phyloP scores from a whole-genome alignment of 2,329 filamentous ascomycete species.

The Trichoderma aggressivum region DNA sequence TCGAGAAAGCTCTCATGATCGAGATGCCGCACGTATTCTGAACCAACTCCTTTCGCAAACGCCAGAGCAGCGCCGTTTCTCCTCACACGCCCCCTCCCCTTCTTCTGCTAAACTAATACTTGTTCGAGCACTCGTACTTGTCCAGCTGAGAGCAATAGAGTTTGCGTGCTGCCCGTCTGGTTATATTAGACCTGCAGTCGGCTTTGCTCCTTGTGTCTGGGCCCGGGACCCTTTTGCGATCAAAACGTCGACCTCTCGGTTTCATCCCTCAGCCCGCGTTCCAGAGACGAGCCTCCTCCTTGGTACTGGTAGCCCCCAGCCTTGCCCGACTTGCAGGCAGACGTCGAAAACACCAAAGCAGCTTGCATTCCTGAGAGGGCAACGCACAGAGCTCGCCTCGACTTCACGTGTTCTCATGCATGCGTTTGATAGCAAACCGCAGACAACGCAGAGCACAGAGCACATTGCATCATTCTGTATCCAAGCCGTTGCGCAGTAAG shows the following conservation, averaged over 20 bases:
- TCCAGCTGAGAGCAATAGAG: not conserved
- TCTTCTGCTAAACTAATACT: not conserved
- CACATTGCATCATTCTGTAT: not conserved
- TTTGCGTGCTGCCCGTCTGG: not conserved
- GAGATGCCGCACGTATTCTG: conserved; percentile 5
- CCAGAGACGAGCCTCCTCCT: not conserved
- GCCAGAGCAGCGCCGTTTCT: not conserved
- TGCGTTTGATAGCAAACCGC: not conserved
- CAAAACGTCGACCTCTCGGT: conserved; percentile 22
- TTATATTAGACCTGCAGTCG: conserved; percentile 16
- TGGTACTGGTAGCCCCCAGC: not conserved
- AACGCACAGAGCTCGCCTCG: not conserved
- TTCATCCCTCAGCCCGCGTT: conserved; percentile 1
- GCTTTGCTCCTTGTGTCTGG: conserved; percentile 1
- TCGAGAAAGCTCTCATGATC: not conserved
- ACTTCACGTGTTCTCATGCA: not conserved
- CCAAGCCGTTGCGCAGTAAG: not conserved
- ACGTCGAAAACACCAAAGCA: not conserved
- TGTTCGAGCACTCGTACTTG: not conserved
- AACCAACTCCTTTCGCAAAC: conserved; percentile 11
- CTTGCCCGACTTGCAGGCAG: not conserved
- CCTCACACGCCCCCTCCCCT: not conserved
- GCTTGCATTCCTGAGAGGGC: not conserved
- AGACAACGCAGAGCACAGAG: not conserved
- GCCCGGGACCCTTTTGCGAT: conserved; percentile 30